These are phyloP conservation scores for Candida dubliniensis DNA, from an alignment of 1,139 yeast species.

Conservation along the genomic window DNA sequence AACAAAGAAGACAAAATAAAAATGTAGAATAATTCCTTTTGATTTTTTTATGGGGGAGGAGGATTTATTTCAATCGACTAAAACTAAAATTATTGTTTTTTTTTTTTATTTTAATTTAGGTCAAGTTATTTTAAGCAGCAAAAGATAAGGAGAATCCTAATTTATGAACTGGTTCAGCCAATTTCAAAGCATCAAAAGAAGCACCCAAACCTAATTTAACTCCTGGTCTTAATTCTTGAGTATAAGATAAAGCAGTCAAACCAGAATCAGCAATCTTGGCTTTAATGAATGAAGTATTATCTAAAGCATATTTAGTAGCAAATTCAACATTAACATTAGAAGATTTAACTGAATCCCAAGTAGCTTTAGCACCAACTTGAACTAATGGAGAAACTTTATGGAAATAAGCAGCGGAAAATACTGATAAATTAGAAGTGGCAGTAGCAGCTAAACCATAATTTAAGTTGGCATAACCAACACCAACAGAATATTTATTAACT, in stretches of 20 bases:
- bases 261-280: slow-evolving; percentile 98
- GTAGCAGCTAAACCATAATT: slow-evolving; percentile 86
- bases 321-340: slow-evolving; percentile 79
- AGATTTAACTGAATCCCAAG: slow-evolving; percentile 83
- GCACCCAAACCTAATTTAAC: slow-evolving; percentile 97
- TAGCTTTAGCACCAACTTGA: slow-evolving; percentile 98
- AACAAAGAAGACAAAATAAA: neutral
- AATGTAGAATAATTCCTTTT: neutral
- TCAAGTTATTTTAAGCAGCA: slow-evolving; percentile 76
- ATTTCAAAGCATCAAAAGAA: slow-evolving; percentile 92
- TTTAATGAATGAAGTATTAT: slow-evolving; percentile 84
- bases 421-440: slow-evolving; percentile 85
- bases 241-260: slow-evolving; percentile 90
- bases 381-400: slow-evolving; percentile 89
- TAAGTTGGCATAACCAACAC: slow-evolving; percentile 90
- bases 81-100: slow-evolving; percentile 1
- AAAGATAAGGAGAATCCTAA: slow-evolving; percentile 93
- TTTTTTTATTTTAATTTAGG: no score
- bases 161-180: slow-evolving; percentile 98
- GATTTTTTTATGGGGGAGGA: no score
- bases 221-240: slow-evolving; percentile 95
- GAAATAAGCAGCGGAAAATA: slow-evolving; percentile 95
- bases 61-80: no score
- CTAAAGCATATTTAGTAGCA: slow-evolving; percentile 93
- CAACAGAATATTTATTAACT: slow-evolving; percentile 92